A percentile compares a stretch with the other conserved stretches of the same genome.
Conservation (phyloP, 2,329 filamentous ascomycete genomes). For the Didymella glomerata region DNA sequence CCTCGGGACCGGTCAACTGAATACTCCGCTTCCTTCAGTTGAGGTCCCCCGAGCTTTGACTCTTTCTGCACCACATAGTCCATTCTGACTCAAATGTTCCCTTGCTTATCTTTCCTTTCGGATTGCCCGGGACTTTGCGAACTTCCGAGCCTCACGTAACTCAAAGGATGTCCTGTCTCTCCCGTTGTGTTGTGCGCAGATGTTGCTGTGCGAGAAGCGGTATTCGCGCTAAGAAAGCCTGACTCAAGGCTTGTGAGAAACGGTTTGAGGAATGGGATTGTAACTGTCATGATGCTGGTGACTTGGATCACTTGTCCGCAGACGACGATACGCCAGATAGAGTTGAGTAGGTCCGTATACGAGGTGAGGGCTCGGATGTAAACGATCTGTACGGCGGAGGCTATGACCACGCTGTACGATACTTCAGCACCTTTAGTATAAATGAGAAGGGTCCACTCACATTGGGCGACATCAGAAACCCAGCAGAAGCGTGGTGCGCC, state of each 20-base stretch:
- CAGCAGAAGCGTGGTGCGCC: neutral
- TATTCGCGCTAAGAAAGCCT: neutral
- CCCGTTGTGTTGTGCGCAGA: neutral
- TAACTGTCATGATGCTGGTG: neutral
- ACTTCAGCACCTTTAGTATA: neutral
- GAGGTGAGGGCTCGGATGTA: neutral
- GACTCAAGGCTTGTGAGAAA: neutral
- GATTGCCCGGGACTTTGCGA: neutral
- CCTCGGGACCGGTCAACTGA: neutral
- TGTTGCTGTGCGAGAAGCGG: neutral
- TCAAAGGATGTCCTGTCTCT: neutral
- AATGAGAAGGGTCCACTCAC: neutral
- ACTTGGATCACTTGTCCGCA: neutral
- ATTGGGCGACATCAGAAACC: neutral
- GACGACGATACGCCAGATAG: neutral
- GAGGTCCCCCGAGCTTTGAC: neutral
- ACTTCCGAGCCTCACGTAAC: neutral
- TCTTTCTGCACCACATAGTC: neutral
- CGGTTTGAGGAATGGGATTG: neutral
- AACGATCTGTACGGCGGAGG: neutral
- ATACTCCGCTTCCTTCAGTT: neutral
- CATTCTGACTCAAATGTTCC: neutral
- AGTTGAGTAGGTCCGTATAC: neutral
- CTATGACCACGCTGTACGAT: neutral
- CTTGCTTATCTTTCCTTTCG: neutral